Evolutionary conservation across 139 green algal genomes (phyloP).

Genomic region (Pseudopediastrum boryanum): DNA sequence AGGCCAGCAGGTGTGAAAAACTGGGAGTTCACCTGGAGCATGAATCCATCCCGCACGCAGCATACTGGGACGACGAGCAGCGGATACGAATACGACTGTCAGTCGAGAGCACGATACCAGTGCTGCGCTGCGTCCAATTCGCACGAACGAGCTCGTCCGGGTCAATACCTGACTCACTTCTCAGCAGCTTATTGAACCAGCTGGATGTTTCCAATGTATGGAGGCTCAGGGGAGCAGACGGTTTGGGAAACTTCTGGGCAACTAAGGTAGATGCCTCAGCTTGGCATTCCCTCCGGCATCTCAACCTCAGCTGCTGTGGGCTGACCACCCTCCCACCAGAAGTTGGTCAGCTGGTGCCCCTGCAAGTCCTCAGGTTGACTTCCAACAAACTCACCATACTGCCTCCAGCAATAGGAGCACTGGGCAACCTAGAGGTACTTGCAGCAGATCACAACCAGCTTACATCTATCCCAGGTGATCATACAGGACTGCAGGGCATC

Average conservation of each 20-base stretch:
- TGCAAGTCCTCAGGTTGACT: conserved; percentile 52
- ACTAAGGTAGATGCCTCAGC: conserved; percentile 37
- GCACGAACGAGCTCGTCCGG: conserved; percentile 30
- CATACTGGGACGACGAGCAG: not conserved
- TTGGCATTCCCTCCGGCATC: conserved; percentile 48
- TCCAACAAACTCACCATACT: conserved; percentile 60
- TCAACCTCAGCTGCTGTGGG: conserved; percentile 67
- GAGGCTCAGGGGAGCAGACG: conserved; percentile 60
- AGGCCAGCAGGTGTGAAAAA: conserved; percentile 36
- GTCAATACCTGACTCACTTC: conserved; percentile 32
- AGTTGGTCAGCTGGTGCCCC: conserved; percentile 34
- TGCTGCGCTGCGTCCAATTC: conserved; percentile 54
- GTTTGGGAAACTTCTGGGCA: conserved; percentile 50
- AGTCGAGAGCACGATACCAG: conserved; percentile 18
- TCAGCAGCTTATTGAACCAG: conserved; percentile 53
- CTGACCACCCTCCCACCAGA: conserved; percentile 54
- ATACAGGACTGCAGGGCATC: not conserved
- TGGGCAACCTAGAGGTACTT: conserved; percentile 51
- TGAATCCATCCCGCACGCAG: not conserved
- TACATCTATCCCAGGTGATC: conserved; percentile 71
- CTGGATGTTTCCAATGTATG: conserved; percentile 53
- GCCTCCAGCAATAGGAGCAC: conserved; percentile 35
- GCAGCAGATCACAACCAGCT: conserved; percentile 85
- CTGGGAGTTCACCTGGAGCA: conserved; percentile 27
- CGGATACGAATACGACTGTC: conserved; percentile 1